Evolutionary conservation across 805 yeast species (phyloP), one percentile per base, ranked within the genome.

Genomic region (Yamadazyma akitaensis): DNA sequence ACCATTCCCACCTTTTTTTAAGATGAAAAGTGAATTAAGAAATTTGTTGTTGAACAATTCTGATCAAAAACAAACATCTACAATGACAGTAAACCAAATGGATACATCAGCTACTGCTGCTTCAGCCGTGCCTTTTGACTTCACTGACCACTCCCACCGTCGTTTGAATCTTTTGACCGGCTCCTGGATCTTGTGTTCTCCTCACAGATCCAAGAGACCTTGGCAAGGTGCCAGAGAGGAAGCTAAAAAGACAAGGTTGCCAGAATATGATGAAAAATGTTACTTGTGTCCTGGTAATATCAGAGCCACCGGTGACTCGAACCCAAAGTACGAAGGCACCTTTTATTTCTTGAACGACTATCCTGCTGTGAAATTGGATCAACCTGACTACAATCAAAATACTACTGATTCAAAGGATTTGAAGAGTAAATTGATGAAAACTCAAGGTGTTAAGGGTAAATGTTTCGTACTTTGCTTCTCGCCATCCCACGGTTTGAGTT

Each of bases 211-310:
- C 26, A 82, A 83, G 62, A 72, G 92, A 53, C 91, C 92, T 17
- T 85, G 91, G 91, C 85, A 81, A 61, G 91, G 91, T 32, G 87
- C 82, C 51, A 73, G 80, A 52, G 91, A 85, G 59, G 70, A 68
- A 31, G 61, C 72, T 13, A 56, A 61, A 44, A 68, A 62, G 38
- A 70, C 65, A 13, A 55, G 61, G 25, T 67, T 74, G 51, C 85
- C 87, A 4, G 66, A 54, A 30, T 84, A 78, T 58, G 91, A 85
- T 55, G 76, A 77, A 17, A 76, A 75, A 51, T 85, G 92, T 65
- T 85, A 79, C 62, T 67, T 85, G 51, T 85, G 91, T 63, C 90
- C 91, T 1, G 81, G 88, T 3, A 85, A 85, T 60, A 62, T 65
- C 11, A 73, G 92, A 40, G 84, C 86, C 21, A 74, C 81, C 14